Evolutionary conservation across 768 basidiomycete genomes (phyloP).

Genomic region (Amanita fuliginea): DNA sequence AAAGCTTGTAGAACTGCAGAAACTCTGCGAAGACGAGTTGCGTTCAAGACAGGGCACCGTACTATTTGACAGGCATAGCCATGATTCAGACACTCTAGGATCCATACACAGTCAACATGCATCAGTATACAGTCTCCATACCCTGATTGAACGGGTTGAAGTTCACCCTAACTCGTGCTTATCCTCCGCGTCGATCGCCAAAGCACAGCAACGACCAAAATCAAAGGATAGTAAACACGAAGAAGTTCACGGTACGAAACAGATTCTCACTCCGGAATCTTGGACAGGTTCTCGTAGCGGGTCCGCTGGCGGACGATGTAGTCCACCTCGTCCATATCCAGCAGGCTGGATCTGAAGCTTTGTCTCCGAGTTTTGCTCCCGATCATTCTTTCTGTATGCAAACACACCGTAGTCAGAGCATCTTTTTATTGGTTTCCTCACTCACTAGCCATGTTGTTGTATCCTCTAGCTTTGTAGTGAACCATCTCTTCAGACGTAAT

Average conservation of each 20-base stretch:
- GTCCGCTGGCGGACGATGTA: conserved; percentile 17
- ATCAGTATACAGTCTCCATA: conserved; percentile 51
- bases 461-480: conserved; percentile 1
- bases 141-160: conserved; percentile 45
- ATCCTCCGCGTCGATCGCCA: conserved; percentile 10
- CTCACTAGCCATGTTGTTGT: not conserved
- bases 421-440: not conserved
- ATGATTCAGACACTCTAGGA: conserved; percentile 16
- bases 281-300: conserved; percentile 23
- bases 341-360: conserved; percentile 35
- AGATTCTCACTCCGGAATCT: conserved; percentile 35
- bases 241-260: conserved; percentile 13
- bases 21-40: conserved; percentile 60
- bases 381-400: not conserved
- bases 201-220: conserved; percentile 7
- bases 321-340: conserved; percentile 23
- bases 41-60: conserved; percentile 34
- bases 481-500: not conserved
- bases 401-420: not conserved
- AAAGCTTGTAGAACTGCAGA: conserved; percentile 52
- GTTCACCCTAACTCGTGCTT: conserved; percentile 9
- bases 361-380: not conserved
- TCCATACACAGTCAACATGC: conserved; percentile 37
- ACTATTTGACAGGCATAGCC: conserved; percentile 27
- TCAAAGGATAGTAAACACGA: conserved; percentile 11